Base-by-base conservation (phyloP, 106 monocot species). In the Posidonia australis region DNA sequence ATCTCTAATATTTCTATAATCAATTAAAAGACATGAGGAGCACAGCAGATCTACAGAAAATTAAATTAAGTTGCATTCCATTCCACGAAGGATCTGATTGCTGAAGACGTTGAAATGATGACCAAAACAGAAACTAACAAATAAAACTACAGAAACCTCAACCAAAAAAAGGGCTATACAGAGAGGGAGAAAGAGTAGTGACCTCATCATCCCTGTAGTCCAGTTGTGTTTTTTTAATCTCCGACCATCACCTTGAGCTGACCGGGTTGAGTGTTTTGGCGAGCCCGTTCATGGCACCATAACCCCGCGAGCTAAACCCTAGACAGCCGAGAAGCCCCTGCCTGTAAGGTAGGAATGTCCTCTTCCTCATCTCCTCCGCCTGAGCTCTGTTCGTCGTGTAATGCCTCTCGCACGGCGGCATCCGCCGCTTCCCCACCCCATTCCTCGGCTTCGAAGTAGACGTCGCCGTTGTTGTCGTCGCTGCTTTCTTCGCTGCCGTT, bases 261-360 rank as follows among this genome's bases (percentile, higher is more conserved):
- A 90, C 90, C 67, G 94, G 72, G 55, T 96, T 79, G 0, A 96
- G 84, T 29, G 90, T 74, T 70, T 70, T 73, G 62, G 94, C 80
- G 53, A 96, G 60, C 18, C 94, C 90, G 74, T 78, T 80, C 29
- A 96, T 72, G 71, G 94, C 84, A 74, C 86, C 82, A 61, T 90
- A 90, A 74, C 90, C 60, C 16, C 84, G 62, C 26, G 86, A 96
- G 74, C 78, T 90, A 62, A 96, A 96, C 20, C 86, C 84, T 3
- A 96, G 70, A 78, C 94, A 96, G 23, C 96, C 96, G 30, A 96
- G 82, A 28, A 96, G 75, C 12, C 96, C 96, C 67, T 90, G 96
- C 44, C 90, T 72, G 75, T 96, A 96, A 1, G 96, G 96, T 2
- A 96, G 75, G 74, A 87, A 96, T 2, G 96, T 96, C 60, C 78